Evolutionary conservation across 768 basidiomycete genomes (phyloP).

Genomic region (Lepiota venenata): DNA sequence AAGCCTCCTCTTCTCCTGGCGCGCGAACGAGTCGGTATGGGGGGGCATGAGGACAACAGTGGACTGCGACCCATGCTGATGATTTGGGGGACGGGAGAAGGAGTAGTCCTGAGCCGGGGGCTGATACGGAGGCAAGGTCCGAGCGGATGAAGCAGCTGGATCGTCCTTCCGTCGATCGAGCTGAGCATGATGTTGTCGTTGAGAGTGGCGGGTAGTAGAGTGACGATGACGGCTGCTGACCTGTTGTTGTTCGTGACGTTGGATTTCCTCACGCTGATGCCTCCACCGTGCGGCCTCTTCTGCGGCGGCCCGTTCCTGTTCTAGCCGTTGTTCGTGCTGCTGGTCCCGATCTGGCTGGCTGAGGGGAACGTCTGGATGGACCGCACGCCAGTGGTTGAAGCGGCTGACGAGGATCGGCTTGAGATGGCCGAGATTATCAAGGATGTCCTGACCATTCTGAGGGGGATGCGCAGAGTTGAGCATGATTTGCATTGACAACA

Average conservation of each 20-base stretch:
- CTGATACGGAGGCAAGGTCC: background rate
- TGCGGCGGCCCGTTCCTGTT: slow-evolving; percentile 23
- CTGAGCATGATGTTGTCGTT: background rate
- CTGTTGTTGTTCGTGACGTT: slow-evolving; percentile 31
- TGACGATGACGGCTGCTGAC: slow-evolving; percentile 27
- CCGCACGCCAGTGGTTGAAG: slow-evolving; percentile 55
- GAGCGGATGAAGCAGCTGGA: slow-evolving; percentile 19
- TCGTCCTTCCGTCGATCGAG: slow-evolving; percentile 20
- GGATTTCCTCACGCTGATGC: slow-evolving; percentile 27
- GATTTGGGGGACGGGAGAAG: slow-evolving; percentile 26
- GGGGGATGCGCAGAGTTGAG: background rate
- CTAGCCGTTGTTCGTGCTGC: slow-evolving; percentile 23
- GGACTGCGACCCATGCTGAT: slow-evolving; percentile 23
- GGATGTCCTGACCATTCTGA: slow-evolving; percentile 75
- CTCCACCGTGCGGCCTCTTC: slow-evolving; percentile 35
- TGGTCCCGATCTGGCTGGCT: slow-evolving; percentile 24
- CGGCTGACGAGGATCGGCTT: slow-evolving; percentile 63
- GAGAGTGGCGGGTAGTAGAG: background rate
- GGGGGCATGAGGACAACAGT: slow-evolving; percentile 26
- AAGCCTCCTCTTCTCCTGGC: slow-evolving; percentile 35
- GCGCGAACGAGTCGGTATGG: slow-evolving; percentile 16
- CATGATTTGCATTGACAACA: background rate
- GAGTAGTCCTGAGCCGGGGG: slow-evolving; percentile 24
- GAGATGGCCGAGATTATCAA: slow-evolving; percentile 60
- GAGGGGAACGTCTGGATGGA: slow-evolving; percentile 34